A percentile compares a stretch with the other conserved stretches of the same genome.
Evolutionary conservation across 495 filamentous ascomycete species (phyloP).

Genomic region (Penicillium lagena): DNA sequence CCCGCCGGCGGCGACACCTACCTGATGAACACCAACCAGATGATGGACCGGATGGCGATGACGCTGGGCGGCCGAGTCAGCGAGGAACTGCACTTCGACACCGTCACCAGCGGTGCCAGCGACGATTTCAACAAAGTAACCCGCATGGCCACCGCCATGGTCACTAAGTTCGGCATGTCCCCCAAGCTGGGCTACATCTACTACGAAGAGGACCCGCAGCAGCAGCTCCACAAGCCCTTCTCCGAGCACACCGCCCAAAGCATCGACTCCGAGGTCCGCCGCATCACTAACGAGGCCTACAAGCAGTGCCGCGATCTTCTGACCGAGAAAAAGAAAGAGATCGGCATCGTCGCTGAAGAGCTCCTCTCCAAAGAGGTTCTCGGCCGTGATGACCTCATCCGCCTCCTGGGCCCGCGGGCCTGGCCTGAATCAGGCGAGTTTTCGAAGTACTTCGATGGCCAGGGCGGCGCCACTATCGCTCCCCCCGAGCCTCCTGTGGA

Average conservation of each 20-base stretch:
- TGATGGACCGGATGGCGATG: slow-evolving; percentile 99
- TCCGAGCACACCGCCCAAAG: slow-evolving; percentile 85
- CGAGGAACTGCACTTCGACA: slow-evolving; percentile 93
- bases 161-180: slow-evolving; percentile 97
- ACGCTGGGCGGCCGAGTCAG: slow-evolving; percentile 90
- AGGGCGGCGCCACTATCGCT: slow-evolving; percentile 40
- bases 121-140: slow-evolving; percentile 99
- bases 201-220: slow-evolving; percentile 74
- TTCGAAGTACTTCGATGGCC: slow-evolving; percentile 77
- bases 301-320: slow-evolving; percentile 81
- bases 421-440: slow-evolving; percentile 86
- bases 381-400: slow-evolving; percentile 80
- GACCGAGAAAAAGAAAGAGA: slow-evolving; percentile 75
- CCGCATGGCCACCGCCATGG: slow-evolving; percentile 90
- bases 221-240: slow-evolving; percentile 88
- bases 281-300: slow-evolving; percentile 87
- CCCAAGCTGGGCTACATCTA: slow-evolving; percentile 85
- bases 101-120: slow-evolving; percentile 85
- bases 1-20: slow-evolving; percentile 77
- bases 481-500: slow-evolving; percentile 49
- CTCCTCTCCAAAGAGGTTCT: slow-evolving; percentile 87
- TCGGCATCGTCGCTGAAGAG: slow-evolving; percentile 90
- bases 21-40: slow-evolving; percentile 87
- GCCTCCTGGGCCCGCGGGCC: slow-evolving; percentile 74
- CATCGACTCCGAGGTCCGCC: slow-evolving; percentile 85